These are phyloP conservation scores for Aspergillus fischeri DNA, from an alignment of 2,329 filamentous ascomycete species.

Conservation along the genomic window DNA sequence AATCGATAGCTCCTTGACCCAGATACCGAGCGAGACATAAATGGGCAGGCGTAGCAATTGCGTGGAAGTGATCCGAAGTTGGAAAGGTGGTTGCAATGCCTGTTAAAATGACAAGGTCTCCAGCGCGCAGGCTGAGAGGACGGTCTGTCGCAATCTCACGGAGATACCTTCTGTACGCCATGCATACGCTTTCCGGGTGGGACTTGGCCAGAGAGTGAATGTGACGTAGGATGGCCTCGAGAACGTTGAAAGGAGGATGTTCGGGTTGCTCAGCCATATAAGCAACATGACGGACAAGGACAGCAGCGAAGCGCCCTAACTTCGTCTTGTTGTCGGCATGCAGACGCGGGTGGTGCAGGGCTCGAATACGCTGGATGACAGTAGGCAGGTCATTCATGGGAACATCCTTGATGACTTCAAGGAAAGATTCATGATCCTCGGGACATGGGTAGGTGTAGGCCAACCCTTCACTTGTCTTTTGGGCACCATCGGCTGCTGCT, in stretches of 20 bases:
- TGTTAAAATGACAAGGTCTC: slow-evolving; percentile 78
- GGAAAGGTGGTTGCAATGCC: slow-evolving; percentile 83
- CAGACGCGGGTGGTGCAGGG: slow-evolving; percentile 86
- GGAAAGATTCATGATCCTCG: slow-evolving; percentile 68
- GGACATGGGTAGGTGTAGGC: slow-evolving; percentile 87
- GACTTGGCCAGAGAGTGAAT: slow-evolving; percentile 88
- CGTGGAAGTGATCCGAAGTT: slow-evolving; percentile 95
- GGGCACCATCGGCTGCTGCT: slow-evolving; percentile 39
- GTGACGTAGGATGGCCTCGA: slow-evolving; percentile 82
- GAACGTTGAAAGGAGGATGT: slow-evolving; percentile 58
- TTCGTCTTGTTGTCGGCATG: slow-evolving; percentile 80
- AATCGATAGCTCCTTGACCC: slow-evolving; percentile 67
- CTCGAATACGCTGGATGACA: slow-evolving; percentile 83
- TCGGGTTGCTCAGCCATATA: slow-evolving; percentile 51
- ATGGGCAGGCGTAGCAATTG: slow-evolving; percentile 85
- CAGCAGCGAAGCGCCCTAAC: slow-evolving; percentile 54
- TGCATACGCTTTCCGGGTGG: slow-evolving; percentile 73
- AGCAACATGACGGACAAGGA: slow-evolving; percentile 53
- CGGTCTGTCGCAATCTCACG: slow-evolving; percentile 50
- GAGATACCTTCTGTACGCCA: slow-evolving; percentile 72
- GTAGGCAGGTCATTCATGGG: slow-evolving; percentile 64
- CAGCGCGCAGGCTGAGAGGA: slow-evolving; percentile 51
- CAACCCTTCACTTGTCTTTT: slow-evolving; percentile 49
- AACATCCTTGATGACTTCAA: slow-evolving; percentile 60
- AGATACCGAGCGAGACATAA: slow-evolving; percentile 81